Evolutionary conservation across 2,329 filamentous ascomycete species (phyloP).

Genomic region (Balansia obtecta): DNA sequence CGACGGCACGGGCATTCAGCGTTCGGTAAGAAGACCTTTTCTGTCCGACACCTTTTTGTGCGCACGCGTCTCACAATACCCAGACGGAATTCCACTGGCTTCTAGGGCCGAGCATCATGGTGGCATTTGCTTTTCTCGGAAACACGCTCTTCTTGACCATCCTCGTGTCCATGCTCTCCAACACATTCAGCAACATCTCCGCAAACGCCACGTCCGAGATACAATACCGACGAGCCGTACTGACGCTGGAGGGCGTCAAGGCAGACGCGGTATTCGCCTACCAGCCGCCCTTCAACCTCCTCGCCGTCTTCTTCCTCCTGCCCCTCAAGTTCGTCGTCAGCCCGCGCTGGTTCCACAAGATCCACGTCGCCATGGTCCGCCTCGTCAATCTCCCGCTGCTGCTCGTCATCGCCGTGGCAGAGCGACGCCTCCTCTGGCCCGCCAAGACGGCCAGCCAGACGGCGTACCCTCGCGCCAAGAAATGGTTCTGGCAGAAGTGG

Average conservation of each 20-base stretch:
- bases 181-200: conserved; percentile 70
- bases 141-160: conserved; percentile 86
- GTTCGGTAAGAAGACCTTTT: conserved; percentile 29
- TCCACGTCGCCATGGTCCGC: conserved; percentile 67
- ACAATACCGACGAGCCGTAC: conserved; percentile 66
- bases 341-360: conserved; percentile 83
- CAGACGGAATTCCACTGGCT: conserved; percentile 63
- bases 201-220: conserved; percentile 71
- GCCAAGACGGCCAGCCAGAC: conserved; percentile 11
- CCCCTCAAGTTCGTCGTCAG: conserved; percentile 67
- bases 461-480: conserved; percentile 15
- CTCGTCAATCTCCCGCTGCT: conserved; percentile 65
- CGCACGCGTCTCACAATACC: not conserved
- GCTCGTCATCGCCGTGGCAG: conserved; percentile 56
- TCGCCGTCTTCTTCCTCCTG: conserved; percentile 61
- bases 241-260: conserved; percentile 79
- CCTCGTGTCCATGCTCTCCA: conserved; percentile 74
- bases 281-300: conserved; percentile 70
- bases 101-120: conserved; percentile 69
- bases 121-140: conserved; percentile 73
- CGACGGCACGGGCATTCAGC: conserved; percentile 54
- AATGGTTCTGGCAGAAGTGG: conserved; percentile 54
- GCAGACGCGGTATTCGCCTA: conserved; percentile 74
- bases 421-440: conserved; percentile 57
- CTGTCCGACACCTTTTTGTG: not conserved